Evolutionary conservation across 257 asterid species (phyloP).

Genomic region (Solanum corneliomulleri): DNA sequence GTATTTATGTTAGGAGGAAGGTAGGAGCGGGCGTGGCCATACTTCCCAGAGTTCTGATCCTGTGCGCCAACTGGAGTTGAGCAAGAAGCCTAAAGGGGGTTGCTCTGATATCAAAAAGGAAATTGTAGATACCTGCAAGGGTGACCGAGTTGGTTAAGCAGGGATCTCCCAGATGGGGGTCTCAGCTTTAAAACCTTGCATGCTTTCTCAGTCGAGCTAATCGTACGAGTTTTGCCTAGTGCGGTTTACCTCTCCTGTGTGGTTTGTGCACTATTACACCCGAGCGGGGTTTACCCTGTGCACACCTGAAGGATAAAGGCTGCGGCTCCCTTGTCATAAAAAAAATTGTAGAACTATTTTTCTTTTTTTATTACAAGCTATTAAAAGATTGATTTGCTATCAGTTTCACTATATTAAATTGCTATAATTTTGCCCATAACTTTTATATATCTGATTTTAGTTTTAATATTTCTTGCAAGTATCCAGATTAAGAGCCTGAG

Average conservation of each 20-base stretch:
- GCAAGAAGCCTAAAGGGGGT: background rate
- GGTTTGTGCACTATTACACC: background rate
- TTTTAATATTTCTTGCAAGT: background rate
- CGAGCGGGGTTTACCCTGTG: background rate
- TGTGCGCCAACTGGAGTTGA: background rate
- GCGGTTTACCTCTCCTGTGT: background rate
- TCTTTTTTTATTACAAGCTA: too few relatives aligned
- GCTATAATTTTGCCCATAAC: background rate
- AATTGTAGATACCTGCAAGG: background rate
- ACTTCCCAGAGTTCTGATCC: background rate
- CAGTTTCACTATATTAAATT: background rate
- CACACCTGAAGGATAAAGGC: background rate
- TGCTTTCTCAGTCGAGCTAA: background rate
- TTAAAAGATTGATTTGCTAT: background rate
- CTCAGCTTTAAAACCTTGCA: background rate
- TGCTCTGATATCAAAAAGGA: background rate
- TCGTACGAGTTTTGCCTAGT: background rate
- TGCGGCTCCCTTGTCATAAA: background rate
- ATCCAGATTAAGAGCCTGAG: constrained; percentile 68
- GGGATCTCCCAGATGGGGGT: background rate
- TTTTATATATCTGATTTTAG: background rate
- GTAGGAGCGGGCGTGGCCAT: background rate
- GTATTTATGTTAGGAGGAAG: background rate
- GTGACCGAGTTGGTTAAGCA: background rate
- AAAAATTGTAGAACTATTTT: background rate